Evolutionary conservation across 495 filamentous ascomycete species (phyloP), one percentile per base, ranked within the genome.

Genomic region (Aspergillus campestris): DNA sequence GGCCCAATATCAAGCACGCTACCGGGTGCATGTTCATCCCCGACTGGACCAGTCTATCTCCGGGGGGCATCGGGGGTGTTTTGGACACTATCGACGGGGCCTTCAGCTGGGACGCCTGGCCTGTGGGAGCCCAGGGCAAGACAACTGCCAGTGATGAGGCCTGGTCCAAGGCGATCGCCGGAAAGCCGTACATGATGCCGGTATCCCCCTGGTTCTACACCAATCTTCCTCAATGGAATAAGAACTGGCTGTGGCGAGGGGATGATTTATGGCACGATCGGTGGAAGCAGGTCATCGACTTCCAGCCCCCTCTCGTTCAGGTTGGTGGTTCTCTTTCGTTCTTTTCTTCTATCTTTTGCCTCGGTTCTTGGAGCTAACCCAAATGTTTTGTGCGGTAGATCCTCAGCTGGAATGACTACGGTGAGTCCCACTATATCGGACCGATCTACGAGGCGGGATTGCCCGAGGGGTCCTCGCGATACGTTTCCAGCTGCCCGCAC

Each of bases 381-480:
- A 24, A 24, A 11, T 27, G 32, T 56, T 15, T 34, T 45, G 18
- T 44, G 33, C 13, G 6, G 15, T 43, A 68, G 61, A 70, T 79
- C 34, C 62, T 71, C 15, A 66, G 62, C 58, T 87, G 85, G 84
- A 88, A 89, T 46, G 84, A 89, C 59, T 88, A 76, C 45, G 84
- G 83, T 36, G 85, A 89, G 60, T 77, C 79, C 6, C 83, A 84
- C 65, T 87, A 89, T 51, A 81, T 89, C 48, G 80, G 79, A 31
- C 77, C 76, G 3, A 68, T 80, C 31, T 58, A 71, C 29, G 45
- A 62, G 0, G 53, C 61, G 6, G 72, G 77, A 7, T 70, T 81
- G 4, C 72, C 79, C 0, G 46, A 59, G 7, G 77, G 72, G 0
- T 73, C 74, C 2, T 61, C 69, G 7, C 50, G 59, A 8, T 83